Conservation (phyloP, 1,284 basidiomycete species). For the Cystobasidiaceae sp. region DNA sequence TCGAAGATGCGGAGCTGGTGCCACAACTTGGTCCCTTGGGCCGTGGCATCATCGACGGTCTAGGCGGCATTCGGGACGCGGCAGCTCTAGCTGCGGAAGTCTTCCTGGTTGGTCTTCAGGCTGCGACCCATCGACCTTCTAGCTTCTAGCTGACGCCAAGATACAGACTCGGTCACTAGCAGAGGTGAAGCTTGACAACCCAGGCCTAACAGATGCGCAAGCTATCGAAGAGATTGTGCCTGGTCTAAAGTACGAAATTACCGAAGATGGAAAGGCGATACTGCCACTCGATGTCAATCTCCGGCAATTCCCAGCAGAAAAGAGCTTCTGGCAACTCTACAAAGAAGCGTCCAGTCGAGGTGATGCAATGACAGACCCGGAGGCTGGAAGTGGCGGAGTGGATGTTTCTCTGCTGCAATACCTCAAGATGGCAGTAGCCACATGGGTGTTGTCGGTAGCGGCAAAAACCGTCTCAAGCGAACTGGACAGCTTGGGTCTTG, state of each 20-base stretch:
- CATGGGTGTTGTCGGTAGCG: constrained; percentile 23
- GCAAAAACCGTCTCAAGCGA: constrained; percentile 25
- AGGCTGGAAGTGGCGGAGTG: not conserved
- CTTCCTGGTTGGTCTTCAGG: constrained; percentile 33
- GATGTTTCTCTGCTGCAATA: not conserved
- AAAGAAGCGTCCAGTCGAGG: constrained; percentile 32
- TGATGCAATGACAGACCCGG: constrained; percentile 38
- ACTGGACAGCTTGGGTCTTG: constrained; percentile 32
- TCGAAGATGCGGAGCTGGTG: not conserved
- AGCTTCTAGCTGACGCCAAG: not conserved
- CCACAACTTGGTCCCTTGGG: constrained; percentile 42
- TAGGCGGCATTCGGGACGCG: constrained; percentile 49
- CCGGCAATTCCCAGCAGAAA: constrained; percentile 40
- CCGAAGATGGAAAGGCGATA: constrained; percentile 37
- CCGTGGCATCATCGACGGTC: constrained; percentile 47
- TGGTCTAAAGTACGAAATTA: constrained; percentile 35
- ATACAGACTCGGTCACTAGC: constrained; percentile 38
- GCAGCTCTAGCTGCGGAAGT: constrained; percentile 45
- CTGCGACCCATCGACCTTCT: not conserved
- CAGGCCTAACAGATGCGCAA: constrained; percentile 38
- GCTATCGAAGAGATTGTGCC: constrained; percentile 39
- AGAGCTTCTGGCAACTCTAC: constrained; percentile 32
- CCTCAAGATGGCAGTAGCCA: constrained; percentile 13
- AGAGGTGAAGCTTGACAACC: constrained; percentile 38
- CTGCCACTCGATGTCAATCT: constrained; percentile 41